Evolutionary conservation across 257 asterid species (phyloP), one percentile per base, ranked within the genome.

Genomic region (Paulownia fortunei): DNA sequence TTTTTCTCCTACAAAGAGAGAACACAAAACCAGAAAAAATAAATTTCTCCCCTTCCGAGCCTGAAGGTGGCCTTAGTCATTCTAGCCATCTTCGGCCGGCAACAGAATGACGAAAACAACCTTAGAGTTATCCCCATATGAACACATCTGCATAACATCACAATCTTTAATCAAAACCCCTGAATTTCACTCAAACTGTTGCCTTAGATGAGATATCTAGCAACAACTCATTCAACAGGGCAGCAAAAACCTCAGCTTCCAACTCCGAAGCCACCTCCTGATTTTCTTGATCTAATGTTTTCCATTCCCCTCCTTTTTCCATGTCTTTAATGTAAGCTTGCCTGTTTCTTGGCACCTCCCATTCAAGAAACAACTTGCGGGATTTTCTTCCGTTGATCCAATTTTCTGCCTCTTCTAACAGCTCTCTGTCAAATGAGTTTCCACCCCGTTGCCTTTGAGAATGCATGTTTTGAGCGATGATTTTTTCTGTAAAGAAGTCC

Each of bases 251-350:
- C 72, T 86, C 87, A 72, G 4, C 69, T 79, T 86, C 98, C 86
- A 91, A 62, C 83, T 84, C 92, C 59, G 65, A 49, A 72, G 72
- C 86, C 76, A 91, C 74, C 64, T 84, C 92, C 55, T 76, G 19
- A 58, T 60, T 73, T 76, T 89, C 91, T 73, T 73, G 62, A 62
- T 81, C 79, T 52, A 65, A 72, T 7, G 62, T 80, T 79, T 44
- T 88, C 97, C 97, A 92, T 32, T 82, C 76, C 60, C 85, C 85
- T 30, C 70, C 69, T 26, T 64, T 83, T 66, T 89, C 97, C 86
- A 92, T 88, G 36, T 85, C 98, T 0, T 67, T 78, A 61, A 88
- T 26, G 61, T 88, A 92, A 8, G 86, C 79, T 52, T 66, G 77
- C 73, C 88, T 78, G 78, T 91, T 88, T 82, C 69, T 79, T 21